Base-by-base conservation (phyloP, 73 alveolate genomes). In the Paramecium biaurelia region DNA sequence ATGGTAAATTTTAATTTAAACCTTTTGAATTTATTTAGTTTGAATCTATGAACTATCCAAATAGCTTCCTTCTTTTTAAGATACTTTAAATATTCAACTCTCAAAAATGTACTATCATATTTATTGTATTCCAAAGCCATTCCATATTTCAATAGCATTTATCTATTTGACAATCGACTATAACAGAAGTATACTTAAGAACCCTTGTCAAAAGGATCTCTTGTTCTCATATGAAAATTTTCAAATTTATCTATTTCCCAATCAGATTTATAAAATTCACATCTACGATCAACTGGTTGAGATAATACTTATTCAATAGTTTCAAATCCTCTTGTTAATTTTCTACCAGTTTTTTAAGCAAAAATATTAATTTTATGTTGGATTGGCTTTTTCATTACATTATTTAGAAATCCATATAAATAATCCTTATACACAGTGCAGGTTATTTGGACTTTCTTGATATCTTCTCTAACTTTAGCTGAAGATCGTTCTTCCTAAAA, bases 121-220 rank as follows among this genome's bases (percentile, higher is more conserved):
- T 70, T 35, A 70, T 88, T 88, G 47, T 11, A 88, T 41, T 88
- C 93, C 49, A 88, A 88, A 35, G 93, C 89, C 49, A 88, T 38
- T 1, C 93, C 93, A 70, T 88, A 88, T 67, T 58, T 88, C 34
- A 76, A 21, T 2, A 88, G 76, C 68, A 88, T 38, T 21, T 28
- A 24, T 70, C 93, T 88, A 68, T 88, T 88, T 42, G 93, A 59
- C 38, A 68, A 38, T 23, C 58, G 26, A 23, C 72, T 58, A 41
- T 88, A 88, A 21, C 84, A 88, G 32, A 88, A 88, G 37, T 88
- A 88, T 24, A 88, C 93, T 88, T 88, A 88, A 15, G 89, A 26
- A 41, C 89, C 89, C 7, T 88, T 88, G 38, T 67, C 82, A 38
- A 68, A 88, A 20, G 32, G 42, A 21, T 88, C 93, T 12, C 49